phyloP scores from a whole-genome alignment of 2,329 filamentous ascomycete genomes.

The Fusarium verrucosum region DNA sequence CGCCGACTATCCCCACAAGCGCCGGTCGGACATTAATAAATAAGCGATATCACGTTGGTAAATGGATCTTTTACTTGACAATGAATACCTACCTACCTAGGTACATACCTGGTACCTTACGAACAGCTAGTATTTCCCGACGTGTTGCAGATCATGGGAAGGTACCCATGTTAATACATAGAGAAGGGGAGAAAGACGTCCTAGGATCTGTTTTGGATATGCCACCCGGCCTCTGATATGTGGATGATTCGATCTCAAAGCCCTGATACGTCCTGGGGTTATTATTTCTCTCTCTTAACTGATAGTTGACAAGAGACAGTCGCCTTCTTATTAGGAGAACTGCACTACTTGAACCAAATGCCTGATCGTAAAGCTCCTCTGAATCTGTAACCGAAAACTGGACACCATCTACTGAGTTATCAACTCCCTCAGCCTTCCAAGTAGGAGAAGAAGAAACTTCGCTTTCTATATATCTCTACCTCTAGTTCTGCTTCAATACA shows the following conservation, averaged over 20 bases:
- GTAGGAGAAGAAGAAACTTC: not conserved
- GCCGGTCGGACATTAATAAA: not conserved
- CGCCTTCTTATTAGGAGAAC: too few relatives aligned
- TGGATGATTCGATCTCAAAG: not conserved
- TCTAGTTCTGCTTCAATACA: too few relatives aligned
- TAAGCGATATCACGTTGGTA: not conserved
- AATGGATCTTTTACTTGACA: not conserved
- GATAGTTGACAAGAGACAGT: too few relatives aligned
- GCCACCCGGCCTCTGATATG: not conserved
- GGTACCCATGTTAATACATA: too few relatives aligned
- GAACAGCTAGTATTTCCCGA: too few relatives aligned
- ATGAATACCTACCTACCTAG: not conserved
- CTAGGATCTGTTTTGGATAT: not conserved
- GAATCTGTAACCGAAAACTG: too few relatives aligned
- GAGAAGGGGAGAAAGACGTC: not conserved
- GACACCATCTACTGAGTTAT: not conserved
- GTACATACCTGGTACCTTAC: too few relatives aligned
- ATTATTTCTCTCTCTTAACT: too few relatives aligned
- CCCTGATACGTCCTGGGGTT: too few relatives aligned
- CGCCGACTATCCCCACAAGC: not conserved
- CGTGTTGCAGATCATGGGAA: not conserved
- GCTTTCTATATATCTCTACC: not conserved
- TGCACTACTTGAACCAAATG: too few relatives aligned
- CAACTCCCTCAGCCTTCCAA: not conserved
- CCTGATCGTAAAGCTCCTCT: too few relatives aligned